Base-by-base conservation (phyloP, 495 filamentous ascomycete genomes). In the Neurospora pannonica region DNA sequence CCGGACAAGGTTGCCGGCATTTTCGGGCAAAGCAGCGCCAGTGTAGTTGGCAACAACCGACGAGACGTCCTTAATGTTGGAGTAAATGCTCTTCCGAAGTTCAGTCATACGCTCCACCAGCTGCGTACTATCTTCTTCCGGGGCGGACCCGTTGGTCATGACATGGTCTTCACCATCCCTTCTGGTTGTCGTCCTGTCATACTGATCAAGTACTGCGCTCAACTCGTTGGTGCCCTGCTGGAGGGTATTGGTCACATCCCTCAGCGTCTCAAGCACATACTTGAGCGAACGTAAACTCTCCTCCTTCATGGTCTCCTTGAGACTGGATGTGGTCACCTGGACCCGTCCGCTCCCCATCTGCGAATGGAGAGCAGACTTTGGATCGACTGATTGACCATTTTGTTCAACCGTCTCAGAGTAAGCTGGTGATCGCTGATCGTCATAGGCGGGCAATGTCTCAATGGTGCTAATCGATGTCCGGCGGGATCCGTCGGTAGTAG, bases 251-350 rank as follows among this genome's bases (percentile, higher is more conserved):
- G 95, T 97, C 3, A 92, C 91, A 86, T 89, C 89, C 60, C 88
- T 86, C n/a, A 97, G 85, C 86, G 91, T 91, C 24, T 87, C 85
- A 19, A 97, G 83, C 76, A 93, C 96, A 76, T 91, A 93, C 77
- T 91, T 91, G 36, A 98, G 84, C 73, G 89, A 93, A 15, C 88
- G 85, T 15, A 97, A 83, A 67, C 92, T 94, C 77, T 94, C 91
- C 28, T 97, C 92, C 77, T 90, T 94, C 87, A 98, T 92, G 0
- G 95, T 94, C 24, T 94, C 90, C 39, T 93, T 91, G 3, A 98
- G 85, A 0, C 93, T 94, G 0, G 92, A 95, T 0, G 94, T 97
- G 17, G 90, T 91, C 74, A 97, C 90, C 28, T 97, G 89, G 17
- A 98, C 84, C 42, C 92, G 89, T 9, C 80, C 76, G 15, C 60